Evolutionary conservation across 2,329 filamentous ascomycete genomes (phyloP).

Genomic region (Shiraia bambusicola): DNA sequence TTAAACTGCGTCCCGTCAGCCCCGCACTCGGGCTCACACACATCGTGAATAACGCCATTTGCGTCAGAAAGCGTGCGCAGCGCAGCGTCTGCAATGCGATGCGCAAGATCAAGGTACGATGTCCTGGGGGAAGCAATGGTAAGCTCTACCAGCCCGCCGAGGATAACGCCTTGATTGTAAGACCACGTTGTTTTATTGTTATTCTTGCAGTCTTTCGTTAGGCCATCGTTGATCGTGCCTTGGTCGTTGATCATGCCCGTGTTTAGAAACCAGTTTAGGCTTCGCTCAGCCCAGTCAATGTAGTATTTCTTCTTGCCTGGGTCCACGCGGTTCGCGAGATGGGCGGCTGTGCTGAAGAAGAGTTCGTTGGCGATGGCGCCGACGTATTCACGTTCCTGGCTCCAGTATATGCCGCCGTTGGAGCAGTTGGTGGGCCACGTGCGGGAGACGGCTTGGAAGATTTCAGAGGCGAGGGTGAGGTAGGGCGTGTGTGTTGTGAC

Average conservation of each 20-base stretch:
- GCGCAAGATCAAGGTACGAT: constrained; percentile 40
- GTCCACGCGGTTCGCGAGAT: constrained; percentile 54
- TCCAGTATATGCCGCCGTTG: constrained; percentile 54
- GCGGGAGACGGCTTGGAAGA: constrained; percentile 52
- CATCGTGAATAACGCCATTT: constrained; percentile 46
- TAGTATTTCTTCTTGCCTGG: constrained; percentile 42
- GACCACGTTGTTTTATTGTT: constrained; percentile 53
- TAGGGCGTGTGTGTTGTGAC: constrained; percentile 50
- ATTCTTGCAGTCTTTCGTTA: constrained; percentile 54
- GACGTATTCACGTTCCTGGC: constrained; percentile 48
- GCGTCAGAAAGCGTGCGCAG: constrained; percentile 39
- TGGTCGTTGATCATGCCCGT: constrained; percentile 52
- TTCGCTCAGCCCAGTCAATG: constrained; percentile 48
- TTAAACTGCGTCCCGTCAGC: constrained; percentile 65
- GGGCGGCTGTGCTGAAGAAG: constrained; percentile 57
- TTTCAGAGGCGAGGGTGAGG: constrained; percentile 50
- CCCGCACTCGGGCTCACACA: constrained; percentile 44
- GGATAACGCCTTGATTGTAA: constrained; percentile 64
- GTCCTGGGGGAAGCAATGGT: constrained; percentile 43
- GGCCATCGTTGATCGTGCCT: constrained; percentile 57
- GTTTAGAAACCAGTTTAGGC: constrained; percentile 55
- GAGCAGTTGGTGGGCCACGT: constrained; percentile 45
- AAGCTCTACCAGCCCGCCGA: constrained; percentile 60
- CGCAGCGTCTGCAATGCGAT: constrained; percentile 44
- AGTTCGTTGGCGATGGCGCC: constrained; percentile 61